These are phyloP conservation scores for Clohesyomyces aquaticus DNA, from an alignment of 495 filamentous ascomycete genomes.

Conservation along the genomic window DNA sequence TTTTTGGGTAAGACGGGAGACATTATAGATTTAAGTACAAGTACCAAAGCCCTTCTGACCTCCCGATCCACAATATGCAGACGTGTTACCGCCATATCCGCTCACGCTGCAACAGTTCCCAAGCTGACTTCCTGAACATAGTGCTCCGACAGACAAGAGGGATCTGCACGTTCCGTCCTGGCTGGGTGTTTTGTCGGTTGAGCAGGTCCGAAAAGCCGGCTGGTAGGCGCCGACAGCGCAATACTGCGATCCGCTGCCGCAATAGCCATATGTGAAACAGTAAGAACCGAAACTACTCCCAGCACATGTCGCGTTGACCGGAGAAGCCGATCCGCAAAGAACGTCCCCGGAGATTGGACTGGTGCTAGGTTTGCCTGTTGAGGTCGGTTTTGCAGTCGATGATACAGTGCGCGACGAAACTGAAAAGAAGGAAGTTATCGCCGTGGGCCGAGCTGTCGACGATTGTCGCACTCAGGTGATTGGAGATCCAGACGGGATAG, in stretches of 20 bases:
- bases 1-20: background rate
- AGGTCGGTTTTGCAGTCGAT: conserved; percentile 3
- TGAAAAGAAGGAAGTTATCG: no score
- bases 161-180: background rate
- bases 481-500: background rate
- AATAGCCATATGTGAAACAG: conserved; percentile 1
- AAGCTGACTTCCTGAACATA: conserved; percentile 2
- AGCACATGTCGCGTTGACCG: conserved; percentile 1
- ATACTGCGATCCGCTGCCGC: background rate
- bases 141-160: background rate
- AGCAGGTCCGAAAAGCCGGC: background rate
- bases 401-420: background rate
- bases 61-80: conserved; percentile 3
- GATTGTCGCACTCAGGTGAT: background rate
- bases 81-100: background rate
- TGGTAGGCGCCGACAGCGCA: background rate
- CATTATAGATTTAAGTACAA: background rate
- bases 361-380: background rate
- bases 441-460: background rate
- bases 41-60: conserved; percentile 4
- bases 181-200: background rate
- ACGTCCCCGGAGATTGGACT: background rate
- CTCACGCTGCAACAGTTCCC: background rate
- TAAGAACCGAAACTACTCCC: conserved; percentile 8
- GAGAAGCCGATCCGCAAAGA: conserved; percentile 3